Conservation (phyloP, 495 filamentous ascomycete genomes). For the Chaetomidium leptoderma region DNA sequence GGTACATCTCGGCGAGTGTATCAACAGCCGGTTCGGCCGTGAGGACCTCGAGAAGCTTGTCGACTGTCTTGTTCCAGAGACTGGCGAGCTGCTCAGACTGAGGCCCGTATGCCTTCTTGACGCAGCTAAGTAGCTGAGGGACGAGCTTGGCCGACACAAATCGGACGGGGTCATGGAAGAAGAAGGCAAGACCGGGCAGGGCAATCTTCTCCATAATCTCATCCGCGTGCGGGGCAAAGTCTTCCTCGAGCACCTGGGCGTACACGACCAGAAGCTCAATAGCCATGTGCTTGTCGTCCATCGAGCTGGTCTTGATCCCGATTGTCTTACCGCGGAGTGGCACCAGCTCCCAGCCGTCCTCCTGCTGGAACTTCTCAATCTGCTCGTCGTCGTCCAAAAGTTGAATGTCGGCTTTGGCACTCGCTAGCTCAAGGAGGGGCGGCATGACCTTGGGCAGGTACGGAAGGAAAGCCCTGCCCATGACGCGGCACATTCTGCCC, state of each 20-base stretch:
- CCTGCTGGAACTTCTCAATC: conserved; percentile 84
- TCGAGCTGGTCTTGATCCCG: conserved; percentile 91
- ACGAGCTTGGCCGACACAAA: conserved; percentile 93
- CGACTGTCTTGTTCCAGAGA: conserved; percentile 82
- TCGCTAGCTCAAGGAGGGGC: conserved; percentile 82
- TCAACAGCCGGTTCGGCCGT: conserved; percentile 92
- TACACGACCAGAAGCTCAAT: conserved; percentile 97
- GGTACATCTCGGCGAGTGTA: conserved; percentile 97
- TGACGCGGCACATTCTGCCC: conserved; percentile 96
- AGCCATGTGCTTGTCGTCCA: conserved; percentile 98
- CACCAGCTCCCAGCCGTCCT: conserved; percentile 97
- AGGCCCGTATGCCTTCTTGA: conserved; percentile 81
- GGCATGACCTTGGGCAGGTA: conserved; percentile 93
- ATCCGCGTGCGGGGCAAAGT: conserved; percentile 86
- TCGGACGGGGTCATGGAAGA: conserved; percentile 98
- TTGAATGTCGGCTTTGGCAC: conserved; percentile 96
- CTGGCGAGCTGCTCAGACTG: conserved; percentile 66
- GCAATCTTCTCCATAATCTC: conserved; percentile 97
- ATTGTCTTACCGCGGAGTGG: conserved; percentile 96
- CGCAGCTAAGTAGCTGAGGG: conserved; percentile 89
- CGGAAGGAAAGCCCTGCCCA: conserved; percentile 84
- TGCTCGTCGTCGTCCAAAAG: conserved; percentile 94
- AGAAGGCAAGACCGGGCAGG: conserved; percentile 89
- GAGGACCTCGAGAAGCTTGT: conserved; percentile 91
- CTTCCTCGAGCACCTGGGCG: conserved; percentile 84